These are phyloP conservation scores for Tolypocladium ovalisporum DNA, from an alignment of 2,329 filamentous ascomycete genomes.

Conservation along the genomic window DNA sequence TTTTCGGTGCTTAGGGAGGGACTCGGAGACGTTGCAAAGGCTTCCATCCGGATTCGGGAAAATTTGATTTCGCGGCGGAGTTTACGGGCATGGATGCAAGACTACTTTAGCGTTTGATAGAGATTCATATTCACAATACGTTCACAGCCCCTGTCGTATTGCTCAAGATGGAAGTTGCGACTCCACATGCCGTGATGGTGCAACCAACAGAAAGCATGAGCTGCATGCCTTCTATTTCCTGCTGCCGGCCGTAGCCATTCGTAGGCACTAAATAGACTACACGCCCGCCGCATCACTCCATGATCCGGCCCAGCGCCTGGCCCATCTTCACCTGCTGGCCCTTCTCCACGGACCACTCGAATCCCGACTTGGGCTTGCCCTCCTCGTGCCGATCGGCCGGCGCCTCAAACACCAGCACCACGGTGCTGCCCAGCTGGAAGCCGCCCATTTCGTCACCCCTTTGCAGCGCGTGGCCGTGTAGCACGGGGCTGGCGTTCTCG, in stretches of 20 bases:
- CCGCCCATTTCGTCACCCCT: conserved; percentile 96
- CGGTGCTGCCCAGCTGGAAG: conserved; percentile 88
- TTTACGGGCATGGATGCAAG: neutral
- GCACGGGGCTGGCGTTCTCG: conserved; percentile 59
- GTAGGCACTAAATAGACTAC: neutral
- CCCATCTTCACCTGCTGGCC: conserved; percentile 86
- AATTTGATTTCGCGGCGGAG: neutral
- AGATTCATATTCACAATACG: conserved; percentile 1
- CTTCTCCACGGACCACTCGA: conserved; percentile 77
- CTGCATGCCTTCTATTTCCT: neutral
- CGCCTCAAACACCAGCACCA: conserved; percentile 94
- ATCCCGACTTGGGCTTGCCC: conserved; percentile 53
- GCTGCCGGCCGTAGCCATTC: neutral
- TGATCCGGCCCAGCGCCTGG: conserved; percentile 68
- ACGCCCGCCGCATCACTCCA: conserved; percentile 23
- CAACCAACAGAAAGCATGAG: neutral
- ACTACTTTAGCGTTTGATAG: conserved; percentile 5
- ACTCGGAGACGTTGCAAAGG: too few relatives aligned
- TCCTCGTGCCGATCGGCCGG: conserved; percentile 49
- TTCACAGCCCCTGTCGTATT: neutral
- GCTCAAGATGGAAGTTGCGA: neutral
- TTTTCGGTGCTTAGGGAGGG: conserved; percentile 39
- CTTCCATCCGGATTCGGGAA: neutral
- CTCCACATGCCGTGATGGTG: neutral
- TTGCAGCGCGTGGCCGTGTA: conserved; percentile 73